These are phyloP conservation scores for Trichoderma sp. DNA, from an alignment of 2,329 filamentous ascomycete genomes.

Conservation along the genomic window DNA sequence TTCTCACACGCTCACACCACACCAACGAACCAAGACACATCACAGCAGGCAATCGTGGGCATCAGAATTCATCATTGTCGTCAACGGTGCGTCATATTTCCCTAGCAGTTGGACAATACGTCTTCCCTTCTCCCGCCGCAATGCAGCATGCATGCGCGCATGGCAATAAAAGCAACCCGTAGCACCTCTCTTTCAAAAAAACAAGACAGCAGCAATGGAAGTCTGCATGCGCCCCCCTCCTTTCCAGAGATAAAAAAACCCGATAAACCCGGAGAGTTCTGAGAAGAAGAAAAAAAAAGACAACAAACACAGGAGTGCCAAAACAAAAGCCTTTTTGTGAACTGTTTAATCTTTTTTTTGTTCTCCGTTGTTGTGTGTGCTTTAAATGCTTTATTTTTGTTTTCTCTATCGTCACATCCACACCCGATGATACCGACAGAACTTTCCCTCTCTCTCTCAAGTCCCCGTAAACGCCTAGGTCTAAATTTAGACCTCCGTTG, in stretches of 20 bases:
- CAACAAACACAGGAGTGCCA: neutral
- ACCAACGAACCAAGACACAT: neutral
- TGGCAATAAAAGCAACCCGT: constrained; percentile 13
- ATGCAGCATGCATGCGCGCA: constrained; percentile 9
- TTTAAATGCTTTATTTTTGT: constrained; percentile 17
- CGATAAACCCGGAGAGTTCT: constrained; percentile 3
- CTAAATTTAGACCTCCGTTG: constrained; percentile 75
- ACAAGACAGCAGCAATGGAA: constrained; percentile 9
- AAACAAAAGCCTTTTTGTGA: neutral
- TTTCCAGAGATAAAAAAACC: constrained; percentile 6
- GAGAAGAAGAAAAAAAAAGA: neutral
- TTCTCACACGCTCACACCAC: neutral
- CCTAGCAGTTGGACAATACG: constrained; percentile 18
- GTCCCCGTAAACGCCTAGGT: neutral
- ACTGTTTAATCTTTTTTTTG: constrained; percentile 13
- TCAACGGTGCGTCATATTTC: constrained; percentile 20
- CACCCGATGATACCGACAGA: constrained; percentile 6
- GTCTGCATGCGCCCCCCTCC: constrained; percentile 2
- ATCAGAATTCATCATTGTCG: constrained; percentile 7
- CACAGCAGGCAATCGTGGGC: neutral
- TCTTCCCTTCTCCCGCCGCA: constrained; percentile 7
- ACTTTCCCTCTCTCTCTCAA: neutral
- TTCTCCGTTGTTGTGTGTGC: constrained; percentile 15
- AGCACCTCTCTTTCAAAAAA: constrained; percentile 14
- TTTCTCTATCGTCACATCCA: constrained; percentile 15